These are phyloP conservation scores for Solanum dulcamara DNA, from an alignment of 257 asterid genomes.

Conservation along the genomic window DNA sequence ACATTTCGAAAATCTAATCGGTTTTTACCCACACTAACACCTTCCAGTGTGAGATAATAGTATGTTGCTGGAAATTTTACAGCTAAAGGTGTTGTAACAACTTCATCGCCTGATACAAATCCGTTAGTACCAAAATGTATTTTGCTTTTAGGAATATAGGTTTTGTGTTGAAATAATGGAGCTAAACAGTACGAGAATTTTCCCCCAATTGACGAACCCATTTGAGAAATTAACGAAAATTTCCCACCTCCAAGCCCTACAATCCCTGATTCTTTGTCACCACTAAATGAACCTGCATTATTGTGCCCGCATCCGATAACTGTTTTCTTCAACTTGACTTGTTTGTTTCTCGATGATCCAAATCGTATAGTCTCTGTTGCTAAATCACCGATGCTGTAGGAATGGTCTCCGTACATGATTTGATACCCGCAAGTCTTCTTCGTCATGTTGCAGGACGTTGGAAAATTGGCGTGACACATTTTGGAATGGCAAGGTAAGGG, in stretches of 20 bases:
- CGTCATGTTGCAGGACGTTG: constrained; percentile 9
- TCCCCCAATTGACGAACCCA: constrained; percentile 22
- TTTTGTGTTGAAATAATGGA: neutral
- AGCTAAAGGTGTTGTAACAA: constrained; percentile 35
- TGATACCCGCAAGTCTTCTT: constrained; percentile 14
- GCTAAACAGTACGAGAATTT: constrained; percentile 64
- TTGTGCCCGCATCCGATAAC: neutral
- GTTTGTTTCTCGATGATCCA: neutral
- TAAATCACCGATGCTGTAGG: constrained; percentile 29
- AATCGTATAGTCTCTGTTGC: constrained; percentile 39
- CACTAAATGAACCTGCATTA: constrained; percentile 1
- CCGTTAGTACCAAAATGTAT: constrained; percentile 33
- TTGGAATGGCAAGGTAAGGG: constrained; percentile 13
- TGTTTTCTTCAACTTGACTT: neutral
- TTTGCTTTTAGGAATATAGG: constrained; percentile 15
- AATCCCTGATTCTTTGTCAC: constrained; percentile 31
- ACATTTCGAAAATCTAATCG: constrained; percentile 2
- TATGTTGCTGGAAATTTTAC: constrained; percentile 2
- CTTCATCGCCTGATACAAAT: constrained; percentile 17
- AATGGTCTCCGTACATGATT: constrained; percentile 26
- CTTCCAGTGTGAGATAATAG: constrained; percentile 43
- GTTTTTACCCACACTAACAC: constrained; percentile 28
- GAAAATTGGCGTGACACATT: constrained; percentile 10
- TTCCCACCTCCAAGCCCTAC: constrained; percentile 54
- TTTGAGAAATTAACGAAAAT: constrained; percentile 37